A percentile compares a stretch with the other conserved stretches of the same genome.
Conservation (phyloP, 345 rosid species). For the Eucalyptus rudis region DNA sequence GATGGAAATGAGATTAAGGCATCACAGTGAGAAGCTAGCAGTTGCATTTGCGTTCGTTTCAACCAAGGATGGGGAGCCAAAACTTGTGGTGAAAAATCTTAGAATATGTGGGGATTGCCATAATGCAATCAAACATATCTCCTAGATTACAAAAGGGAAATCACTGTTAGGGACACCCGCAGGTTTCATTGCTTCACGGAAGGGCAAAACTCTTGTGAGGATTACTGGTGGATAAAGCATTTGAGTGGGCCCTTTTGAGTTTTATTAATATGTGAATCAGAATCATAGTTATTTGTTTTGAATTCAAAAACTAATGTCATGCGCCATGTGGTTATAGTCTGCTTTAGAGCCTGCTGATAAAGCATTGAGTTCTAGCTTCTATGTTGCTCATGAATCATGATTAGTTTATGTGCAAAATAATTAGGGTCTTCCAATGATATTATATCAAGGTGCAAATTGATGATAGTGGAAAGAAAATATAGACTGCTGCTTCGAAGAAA, state of each 20-base stretch:
- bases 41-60: constrained; percentile 76
- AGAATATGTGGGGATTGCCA: constrained; percentile 93
- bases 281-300: background rate
- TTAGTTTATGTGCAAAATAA: background rate
- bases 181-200: constrained; percentile 70
- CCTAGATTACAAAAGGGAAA: constrained; percentile 43
- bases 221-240: constrained; percentile 51
- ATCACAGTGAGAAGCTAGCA: constrained; percentile 88
- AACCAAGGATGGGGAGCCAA: constrained; percentile 42
- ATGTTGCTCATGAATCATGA: background rate
- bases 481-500: background rate
- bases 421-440: background rate
- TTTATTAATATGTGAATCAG: background rate
- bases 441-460: background rate
- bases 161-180: constrained; percentile 50
- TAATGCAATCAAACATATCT: constrained; percentile 71
- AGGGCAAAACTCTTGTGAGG: constrained; percentile 70
- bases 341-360: background rate
- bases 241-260: background rate
- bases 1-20: constrained; percentile 45
- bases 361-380: background rate
- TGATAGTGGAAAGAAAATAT: background rate
- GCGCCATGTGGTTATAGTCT: background rate
- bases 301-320: background rate
- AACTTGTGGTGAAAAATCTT: constrained; percentile 66